Evolutionary conservation across 495 filamentous ascomycete genomes (phyloP), one percentile per base, ranked within the genome.

Genomic region (Penicillium nucicola): DNA sequence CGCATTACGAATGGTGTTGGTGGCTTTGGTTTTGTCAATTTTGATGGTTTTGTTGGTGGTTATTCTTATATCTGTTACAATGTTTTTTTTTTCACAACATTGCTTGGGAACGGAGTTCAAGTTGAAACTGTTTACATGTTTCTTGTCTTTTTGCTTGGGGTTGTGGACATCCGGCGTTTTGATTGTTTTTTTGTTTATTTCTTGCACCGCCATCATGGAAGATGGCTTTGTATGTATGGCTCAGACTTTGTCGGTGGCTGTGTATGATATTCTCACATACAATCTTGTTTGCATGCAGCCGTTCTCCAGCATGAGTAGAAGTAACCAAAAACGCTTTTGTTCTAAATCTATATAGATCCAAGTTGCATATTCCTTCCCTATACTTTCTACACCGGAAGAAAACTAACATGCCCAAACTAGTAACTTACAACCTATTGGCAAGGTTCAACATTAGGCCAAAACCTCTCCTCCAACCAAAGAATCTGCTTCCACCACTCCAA

Each of bases 401-500:
- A 28, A 6, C 5, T 28, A 28, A n/a, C n/a, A n/a, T n/a, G n/a
- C n/a, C n/a, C n/a, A 28, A 28, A 6, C 5, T 28, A 28, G 5
- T 22, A 28, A 6, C 7, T 8, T 9, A 28, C 7, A 28, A 28
- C 25, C 25, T 28, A 28, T 8, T 28, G 25, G 10, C 7, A 28
- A 9, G 25, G 25, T 7, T 41, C 28, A 42, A 68, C 45, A 18
- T 58, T 33, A 19, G 76, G 75, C 76, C 75, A 80, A 53, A 81
- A 82, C 42, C 61, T 61, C 57, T 73, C 74, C 65, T 81, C 78
- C 50, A 81, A 59, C 66, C 74, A 72, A 39, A 80, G 56, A 37
- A 82, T 75, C 58, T 78, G 75, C 70, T 70, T 76, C 68, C 75
- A 78, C 60, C 77, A 74, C 42, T 64, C 62, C 60, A 72, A 64